Conservation (phyloP, 495 filamentous ascomycete species). For the Elasticomyces elasticus region DNA sequence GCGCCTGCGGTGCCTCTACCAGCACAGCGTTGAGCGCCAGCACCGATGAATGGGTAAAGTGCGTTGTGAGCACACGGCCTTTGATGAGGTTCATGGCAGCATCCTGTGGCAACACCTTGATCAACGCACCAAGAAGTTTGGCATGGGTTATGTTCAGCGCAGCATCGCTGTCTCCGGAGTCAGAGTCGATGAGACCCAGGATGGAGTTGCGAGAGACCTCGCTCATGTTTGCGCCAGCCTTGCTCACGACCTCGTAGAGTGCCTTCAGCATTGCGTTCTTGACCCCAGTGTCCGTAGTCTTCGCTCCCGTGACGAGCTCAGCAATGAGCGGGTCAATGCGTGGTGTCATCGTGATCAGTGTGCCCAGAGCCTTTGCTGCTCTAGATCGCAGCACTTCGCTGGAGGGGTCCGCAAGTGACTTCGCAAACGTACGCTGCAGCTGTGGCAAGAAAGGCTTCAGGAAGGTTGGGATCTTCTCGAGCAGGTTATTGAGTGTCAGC, state of each 20-base stretch:
- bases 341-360: conserved; percentile 89
- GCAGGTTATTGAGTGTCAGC: conserved; percentile 82
- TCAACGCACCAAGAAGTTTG: conserved; percentile 73
- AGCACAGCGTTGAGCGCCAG: conserved; percentile 83
- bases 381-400: conserved; percentile 79
- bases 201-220: conserved; percentile 75
- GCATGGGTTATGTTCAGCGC: conserved; percentile 79
- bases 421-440: conserved; percentile 91
- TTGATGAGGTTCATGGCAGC: conserved; percentile 62
- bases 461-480: conserved; percentile 92
- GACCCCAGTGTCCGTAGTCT: conserved; percentile 79
- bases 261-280: conserved; percentile 96
- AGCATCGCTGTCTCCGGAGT: conserved; percentile 58
- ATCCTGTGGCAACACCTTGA: conserved; percentile 66
- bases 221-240: conserved; percentile 88
- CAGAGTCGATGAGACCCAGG: conserved; percentile 75
- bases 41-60: conserved; percentile 58
- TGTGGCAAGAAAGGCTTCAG: conserved; percentile 96
- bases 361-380: conserved; percentile 92
- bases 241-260: conserved; percentile 89
- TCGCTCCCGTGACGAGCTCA: conserved; percentile 87
- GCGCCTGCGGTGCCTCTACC: conserved; percentile 58
- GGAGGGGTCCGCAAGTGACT: conserved; percentile 83
- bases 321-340: conserved; percentile 85
- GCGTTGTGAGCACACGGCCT: conserved; percentile 62